Base-by-base conservation (phyloP, 2,329 filamentous ascomycete species). In the Cladosporium sp. region DNA sequence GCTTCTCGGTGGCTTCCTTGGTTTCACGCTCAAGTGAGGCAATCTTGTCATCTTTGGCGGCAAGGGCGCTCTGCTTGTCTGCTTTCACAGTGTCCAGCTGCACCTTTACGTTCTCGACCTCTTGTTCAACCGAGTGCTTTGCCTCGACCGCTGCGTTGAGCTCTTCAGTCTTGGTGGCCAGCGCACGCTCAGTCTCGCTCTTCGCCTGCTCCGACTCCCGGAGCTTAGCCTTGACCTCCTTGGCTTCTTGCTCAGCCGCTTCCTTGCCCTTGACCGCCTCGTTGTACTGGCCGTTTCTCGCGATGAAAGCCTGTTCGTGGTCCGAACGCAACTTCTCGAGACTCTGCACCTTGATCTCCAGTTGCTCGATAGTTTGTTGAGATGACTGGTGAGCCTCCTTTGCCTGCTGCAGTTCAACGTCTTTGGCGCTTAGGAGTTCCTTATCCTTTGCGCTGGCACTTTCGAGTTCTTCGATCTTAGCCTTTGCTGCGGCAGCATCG, bases 11-110 rank as follows among this genome's bases (percentile, higher is more conserved):
- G 5, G 62, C 57, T 11, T 69, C 64, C 23, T 59, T 63, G 39
- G 68, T 71, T 36, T 72, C 67, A 16, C 59, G 63, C 49, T 73
- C 70, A 18, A 73, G 66, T 30, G 65, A 63, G 4, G 64, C 26
- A 1, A 71, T 48, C n/a, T 66, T 67, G 26, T 64, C 65, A 39
- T 65, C 64, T 28, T 66, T 67, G 5, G 65, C 65, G 16, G 58
- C 56, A 10, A 67, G 51, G 2, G 65, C 57, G 26, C 56, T 58
- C 34, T 71, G 66, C 7, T 63, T 36, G 11, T 70, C 67, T n/a
- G 64, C 34, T 34, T 70, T 71, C 10, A 63, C 34, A 11, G 28
- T 36, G 36, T 56, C 34, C 18, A 63, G 7, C 66, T 64, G 46
- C 7, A 46, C 32, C 46, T 57, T 54, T 3, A 39, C 8, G 43